These are phyloP conservation scores for Nissolia schottii DNA, from an alignment of 306 rosid species.

Conservation along the genomic window DNA sequence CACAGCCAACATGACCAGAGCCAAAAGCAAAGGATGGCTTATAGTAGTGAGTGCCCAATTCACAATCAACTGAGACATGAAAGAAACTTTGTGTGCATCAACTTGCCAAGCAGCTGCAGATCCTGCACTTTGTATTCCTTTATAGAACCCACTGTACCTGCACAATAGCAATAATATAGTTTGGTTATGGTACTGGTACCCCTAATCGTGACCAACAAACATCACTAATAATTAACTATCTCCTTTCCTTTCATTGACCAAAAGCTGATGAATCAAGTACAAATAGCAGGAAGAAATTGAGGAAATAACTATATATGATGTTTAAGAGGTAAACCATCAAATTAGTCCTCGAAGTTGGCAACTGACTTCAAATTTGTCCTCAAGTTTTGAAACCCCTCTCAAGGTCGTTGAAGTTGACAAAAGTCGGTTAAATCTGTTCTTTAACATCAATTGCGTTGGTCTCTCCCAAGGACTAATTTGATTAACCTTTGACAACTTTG, in stretches of 20 bases:
- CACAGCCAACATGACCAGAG: constrained; percentile 54
- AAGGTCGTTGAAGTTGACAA: too few relatives aligned
- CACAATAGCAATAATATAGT: not conserved
- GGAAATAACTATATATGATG: too few relatives aligned
- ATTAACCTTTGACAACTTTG: too few relatives aligned
- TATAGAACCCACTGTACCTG: constrained; percentile 68
- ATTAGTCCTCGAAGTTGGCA: too few relatives aligned
- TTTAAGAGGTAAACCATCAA: too few relatives aligned
- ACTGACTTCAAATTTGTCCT: too few relatives aligned
- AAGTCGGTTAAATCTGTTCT: too few relatives aligned
- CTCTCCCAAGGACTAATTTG: too few relatives aligned
- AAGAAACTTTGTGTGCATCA: constrained; percentile 38
- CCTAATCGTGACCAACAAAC: not conserved
- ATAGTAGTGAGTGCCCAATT: constrained; percentile 50
- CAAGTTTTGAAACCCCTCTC: too few relatives aligned
- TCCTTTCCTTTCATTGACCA: not conserved
- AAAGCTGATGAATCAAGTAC: not conserved
- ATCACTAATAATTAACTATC: not conserved
- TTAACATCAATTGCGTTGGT: too few relatives aligned
- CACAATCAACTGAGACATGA: constrained; percentile 41
- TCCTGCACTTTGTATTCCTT: constrained; percentile 80
- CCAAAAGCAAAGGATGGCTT: constrained; percentile 47
- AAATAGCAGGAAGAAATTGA: not conserved
- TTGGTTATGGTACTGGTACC: not conserved
- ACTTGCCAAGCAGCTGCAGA: constrained; percentile 81